Evolutionary conservation across 352 stramenopile species (phyloP), one percentile per base, ranked within the genome.

Genomic region (Phytopythium vexans): DNA sequence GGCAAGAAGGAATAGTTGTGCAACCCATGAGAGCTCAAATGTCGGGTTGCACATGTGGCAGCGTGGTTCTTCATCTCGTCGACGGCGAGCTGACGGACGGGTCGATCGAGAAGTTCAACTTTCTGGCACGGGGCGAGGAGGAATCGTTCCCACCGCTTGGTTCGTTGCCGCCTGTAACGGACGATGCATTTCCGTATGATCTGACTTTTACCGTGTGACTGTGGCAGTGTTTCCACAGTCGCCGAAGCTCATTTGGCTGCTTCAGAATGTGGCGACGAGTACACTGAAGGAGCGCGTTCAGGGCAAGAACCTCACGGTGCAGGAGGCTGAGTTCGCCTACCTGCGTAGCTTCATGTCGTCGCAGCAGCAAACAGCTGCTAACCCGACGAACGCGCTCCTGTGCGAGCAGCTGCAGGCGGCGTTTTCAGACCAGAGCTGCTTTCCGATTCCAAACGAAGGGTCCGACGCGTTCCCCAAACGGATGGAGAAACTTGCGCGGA

Each of bases 21-120:
- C 8, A 27, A 40, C 7, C 3, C 2, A 6, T 34, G 14, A 38
- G 31, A 10, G 21, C 31, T 33, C 21, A 44, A 8, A 7, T 27
- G n/a, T 36, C 0, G 16, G 0, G 39, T 3, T 16, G 32, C 8
- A 2, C 9, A 4, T 39, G 8, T 6, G 8, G 12, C 33, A 90
- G 82, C 60, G 77, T 88, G 27, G 79, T 89, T 27, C 67, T 93
- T 45, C 77, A 93, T 41, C 63, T 84, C 45, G 73, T 88, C 5
- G 60, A 82, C 38, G 78, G 78, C 1, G 65, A 71, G 8, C 60
- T 93, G 35, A 79, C 72, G 7, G 40, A 66, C 7, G 72, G 77
- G 40, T 60, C 72, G n/a, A 55, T 93, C 16, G 67, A 72, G 1
- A 43, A 65, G 8, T 91, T 93, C n/a, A 52, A 72, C 12, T 88